A percentile compares a stretch with the other conserved stretches of the same genome.
phyloP scores from a whole-genome alignment of 106 monocot species.

The Phalaenopsis aphrodite region DNA sequence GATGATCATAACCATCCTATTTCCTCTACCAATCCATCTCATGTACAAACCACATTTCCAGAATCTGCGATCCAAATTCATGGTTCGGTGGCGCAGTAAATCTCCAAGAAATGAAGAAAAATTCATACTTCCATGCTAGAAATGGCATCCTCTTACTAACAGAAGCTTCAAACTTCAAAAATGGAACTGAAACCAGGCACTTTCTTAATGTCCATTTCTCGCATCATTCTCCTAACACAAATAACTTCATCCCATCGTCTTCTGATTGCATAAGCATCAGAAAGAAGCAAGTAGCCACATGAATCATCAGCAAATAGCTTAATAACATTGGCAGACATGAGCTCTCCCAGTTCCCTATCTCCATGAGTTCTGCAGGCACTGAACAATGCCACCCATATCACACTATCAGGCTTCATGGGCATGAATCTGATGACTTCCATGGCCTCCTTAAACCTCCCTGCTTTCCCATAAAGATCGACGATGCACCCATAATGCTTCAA shows the following conservation, averaged over 20 bases:
- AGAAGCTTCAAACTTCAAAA: background rate
- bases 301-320: slow-evolving; percentile 12
- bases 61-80: no score
- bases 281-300: slow-evolving; percentile 20
- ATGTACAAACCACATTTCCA: no score
- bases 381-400: slow-evolving; percentile 31
- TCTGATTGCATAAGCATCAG: slow-evolving; percentile 11
- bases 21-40: no score
- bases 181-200: slow-evolving; percentile 15
- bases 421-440: slow-evolving; percentile 15
- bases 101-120: no score
- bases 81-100: no score
- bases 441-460: slow-evolving; percentile 25
- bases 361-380: slow-evolving; percentile 19
- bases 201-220: slow-evolving; percentile 27
- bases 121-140: no score
- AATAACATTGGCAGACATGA: slow-evolving; percentile 10
- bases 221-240: slow-evolving; percentile 21
- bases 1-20: no score
- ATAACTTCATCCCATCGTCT: slow-evolving; percentile 21
- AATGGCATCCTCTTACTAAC: no score
- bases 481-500: slow-evolving; percentile 39
- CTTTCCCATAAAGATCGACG: slow-evolving; percentile 29
- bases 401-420: slow-evolving; percentile 28
- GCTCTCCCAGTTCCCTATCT: slow-evolving; percentile 1